phyloP scores from a whole-genome alignment of 169 alveolate species.

The Babesia bigemina region DNA sequence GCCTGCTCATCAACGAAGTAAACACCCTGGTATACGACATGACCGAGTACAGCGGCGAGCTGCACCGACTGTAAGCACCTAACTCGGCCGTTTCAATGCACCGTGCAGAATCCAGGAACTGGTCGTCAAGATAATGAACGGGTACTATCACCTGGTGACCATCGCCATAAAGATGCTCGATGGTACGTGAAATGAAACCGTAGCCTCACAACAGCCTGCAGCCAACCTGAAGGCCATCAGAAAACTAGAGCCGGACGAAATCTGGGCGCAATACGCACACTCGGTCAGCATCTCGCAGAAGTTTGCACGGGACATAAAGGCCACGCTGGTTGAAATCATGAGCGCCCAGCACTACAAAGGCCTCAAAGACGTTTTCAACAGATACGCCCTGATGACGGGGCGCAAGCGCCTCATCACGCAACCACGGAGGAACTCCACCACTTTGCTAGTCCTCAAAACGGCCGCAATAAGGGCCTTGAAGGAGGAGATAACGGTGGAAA shows the following conservation, averaged over 20 bases:
- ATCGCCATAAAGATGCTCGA: not conserved
- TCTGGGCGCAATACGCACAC: not conserved
- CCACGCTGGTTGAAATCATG: not conserved
- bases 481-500: not conserved
- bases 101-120: slow-evolving; percentile 28
- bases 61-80: slow-evolving; percentile 14
- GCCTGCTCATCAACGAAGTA: slow-evolving; percentile 56
- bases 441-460: not conserved
- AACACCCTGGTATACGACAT: slow-evolving; percentile 15
- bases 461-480: not conserved
- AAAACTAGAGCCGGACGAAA: not conserved
- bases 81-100: not conserved
- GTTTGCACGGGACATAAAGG: not conserved
- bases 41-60: slow-evolving; percentile 3
- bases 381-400: not conserved
- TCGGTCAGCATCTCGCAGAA: not conserved
- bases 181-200: slow-evolving; percentile 1
- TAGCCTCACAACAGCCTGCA: not conserved
- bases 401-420: too few relatives aligned
- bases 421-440: too few relatives aligned
- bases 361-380: not conserved
- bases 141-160: slow-evolving; percentile 37
- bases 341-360: not conserved
- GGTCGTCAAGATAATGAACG: slow-evolving; percentile 32
- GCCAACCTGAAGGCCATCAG: not conserved